Conservation (phyloP, 2,329 filamentous ascomycete genomes). For the Mycosphaerella sp. region DNA sequence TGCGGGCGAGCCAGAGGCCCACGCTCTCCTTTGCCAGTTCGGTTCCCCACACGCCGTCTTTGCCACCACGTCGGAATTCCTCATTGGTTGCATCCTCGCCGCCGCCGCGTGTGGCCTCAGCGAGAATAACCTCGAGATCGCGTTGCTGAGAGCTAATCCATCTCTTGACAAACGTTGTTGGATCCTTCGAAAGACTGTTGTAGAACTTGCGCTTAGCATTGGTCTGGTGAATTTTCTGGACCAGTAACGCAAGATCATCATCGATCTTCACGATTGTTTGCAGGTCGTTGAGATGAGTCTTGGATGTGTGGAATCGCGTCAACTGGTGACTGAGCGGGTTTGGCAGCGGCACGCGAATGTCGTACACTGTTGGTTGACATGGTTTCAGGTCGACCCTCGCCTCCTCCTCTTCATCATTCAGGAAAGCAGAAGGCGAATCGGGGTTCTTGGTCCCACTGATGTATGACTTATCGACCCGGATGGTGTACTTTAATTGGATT, state of each 20-base stretch:
- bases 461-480: slow-evolving; percentile 68
- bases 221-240: slow-evolving; percentile 75
- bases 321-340: slow-evolving; percentile 72
- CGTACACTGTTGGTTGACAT: slow-evolving; percentile 77
- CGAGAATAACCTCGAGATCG: slow-evolving; percentile 81
- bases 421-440: slow-evolving; percentile 38
- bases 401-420: slow-evolving; percentile 28
- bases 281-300: slow-evolving; percentile 55
- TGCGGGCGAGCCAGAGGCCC: slow-evolving; percentile 49
- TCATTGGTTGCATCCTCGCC: slow-evolving; percentile 50
- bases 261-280: slow-evolving; percentile 72
- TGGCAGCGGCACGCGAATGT: slow-evolving; percentile 74
- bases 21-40: slow-evolving; percentile 57
- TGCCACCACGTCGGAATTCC: slow-evolving; percentile 63
- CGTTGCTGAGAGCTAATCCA: slow-evolving; percentile 91
- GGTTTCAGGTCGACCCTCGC: slow-evolving; percentile 21
- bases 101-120: slow-evolving; percentile 61
- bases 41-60: slow-evolving; percentile 58
- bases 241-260: slow-evolving; percentile 73
- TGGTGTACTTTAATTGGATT: slow-evolving; percentile 81
- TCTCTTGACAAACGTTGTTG: slow-evolving; percentile 72
- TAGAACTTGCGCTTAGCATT: slow-evolving; percentile 91
- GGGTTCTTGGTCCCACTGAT: slow-evolving; percentile 61
- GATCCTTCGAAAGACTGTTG: slow-evolving; percentile 69
- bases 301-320: slow-evolving; percentile 36